phyloP scores from a whole-genome alignment of 768 basidiomycete genomes.

The Tephrocybe sp. region DNA sequence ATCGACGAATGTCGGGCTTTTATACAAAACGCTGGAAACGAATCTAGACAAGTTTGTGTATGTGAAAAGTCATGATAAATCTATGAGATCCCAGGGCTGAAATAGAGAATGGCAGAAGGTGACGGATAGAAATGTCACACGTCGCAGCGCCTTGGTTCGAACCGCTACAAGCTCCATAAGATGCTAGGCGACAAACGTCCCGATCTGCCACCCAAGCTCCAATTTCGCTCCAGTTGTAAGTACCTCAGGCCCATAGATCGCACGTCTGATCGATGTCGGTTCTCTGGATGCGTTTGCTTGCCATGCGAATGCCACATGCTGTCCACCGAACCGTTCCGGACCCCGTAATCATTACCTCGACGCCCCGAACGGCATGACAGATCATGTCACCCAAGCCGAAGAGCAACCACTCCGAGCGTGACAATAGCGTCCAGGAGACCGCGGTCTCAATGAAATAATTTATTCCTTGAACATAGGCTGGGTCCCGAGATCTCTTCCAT shows the following conservation, averaged over 20 bases:
- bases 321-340: conserved; percentile 7
- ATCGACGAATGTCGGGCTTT: not conserved
- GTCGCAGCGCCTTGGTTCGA: conserved; percentile 13
- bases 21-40: conserved; percentile 13
- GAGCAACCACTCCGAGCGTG: conserved; percentile 6
- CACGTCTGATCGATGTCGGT: not conserved
- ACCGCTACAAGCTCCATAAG: conserved; percentile 4
- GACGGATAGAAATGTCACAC: conserved; percentile 19
- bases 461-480: too few species aligned
- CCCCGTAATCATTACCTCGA: not conserved
- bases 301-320: conserved; percentile 3
- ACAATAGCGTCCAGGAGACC: not conserved
- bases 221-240: not conserved
- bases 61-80: conserved; percentile 14
- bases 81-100: conserved; percentile 6
- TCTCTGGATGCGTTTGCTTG: not conserved
- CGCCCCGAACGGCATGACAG: conserved; percentile 3
- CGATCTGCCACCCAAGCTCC: conserved; percentile 18
- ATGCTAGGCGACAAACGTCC: conserved; percentile 1
- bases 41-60: conserved; percentile 14
- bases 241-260: conserved; percentile 2
- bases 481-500: not conserved
- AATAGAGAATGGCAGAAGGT: conserved; percentile 7
- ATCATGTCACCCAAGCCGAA: conserved; percentile 19
- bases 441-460: not conserved